A percentile compares a stretch with the other conserved stretches of the same genome.
Conservation (phyloP, 129 eudicot species). For the Centaurea solstitialis region DNA sequence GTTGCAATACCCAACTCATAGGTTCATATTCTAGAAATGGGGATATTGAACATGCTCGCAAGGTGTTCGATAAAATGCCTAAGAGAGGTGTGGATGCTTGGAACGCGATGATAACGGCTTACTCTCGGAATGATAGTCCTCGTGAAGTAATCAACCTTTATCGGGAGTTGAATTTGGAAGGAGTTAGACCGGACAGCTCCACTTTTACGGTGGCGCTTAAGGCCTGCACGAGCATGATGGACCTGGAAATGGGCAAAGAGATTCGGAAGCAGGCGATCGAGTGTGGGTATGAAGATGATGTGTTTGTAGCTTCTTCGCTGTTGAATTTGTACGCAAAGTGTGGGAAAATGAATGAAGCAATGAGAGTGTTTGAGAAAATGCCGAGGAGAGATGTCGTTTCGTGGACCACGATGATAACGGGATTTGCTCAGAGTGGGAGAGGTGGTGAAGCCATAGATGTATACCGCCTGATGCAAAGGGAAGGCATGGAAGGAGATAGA, state of each 20-base stretch:
- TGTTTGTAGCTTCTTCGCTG: conserved; percentile 72
- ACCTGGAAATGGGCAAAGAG: conserved; percentile 59
- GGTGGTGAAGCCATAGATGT: conserved; percentile 57
- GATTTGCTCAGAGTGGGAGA: conserved; percentile 59
- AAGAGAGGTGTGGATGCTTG: conserved; percentile 58
- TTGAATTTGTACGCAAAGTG: conserved; percentile 69
- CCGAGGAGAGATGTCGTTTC: conserved; percentile 59
- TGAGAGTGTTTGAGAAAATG: conserved; percentile 65
- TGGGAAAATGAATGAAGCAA: conserved; percentile 73
- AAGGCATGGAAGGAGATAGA: conserved; percentile 67
- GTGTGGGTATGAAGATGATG: conserved; percentile 62
- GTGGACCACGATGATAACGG: conserved; percentile 79
- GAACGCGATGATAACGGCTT: conserved; percentile 68
- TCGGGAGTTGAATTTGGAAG: conserved; percentile 39
- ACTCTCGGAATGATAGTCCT: conserved; percentile 41
- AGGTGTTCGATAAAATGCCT: conserved; percentile 69
- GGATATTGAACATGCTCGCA: conserved; percentile 45
- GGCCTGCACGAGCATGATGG: conserved; percentile 66
- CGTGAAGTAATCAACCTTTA: conserved; percentile 52
- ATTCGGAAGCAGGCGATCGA: conserved; percentile 50
- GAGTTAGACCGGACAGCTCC: conserved; percentile 77
- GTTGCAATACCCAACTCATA: conserved; percentile 48
- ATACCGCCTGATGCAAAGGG: conserved; percentile 56
- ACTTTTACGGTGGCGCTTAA: conserved; percentile 75
- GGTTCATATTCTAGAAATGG: conserved; percentile 58